Evolutionary conservation across 2,329 filamentous ascomycete species (phyloP).

Genomic region (Cytospora schulzeri): DNA sequence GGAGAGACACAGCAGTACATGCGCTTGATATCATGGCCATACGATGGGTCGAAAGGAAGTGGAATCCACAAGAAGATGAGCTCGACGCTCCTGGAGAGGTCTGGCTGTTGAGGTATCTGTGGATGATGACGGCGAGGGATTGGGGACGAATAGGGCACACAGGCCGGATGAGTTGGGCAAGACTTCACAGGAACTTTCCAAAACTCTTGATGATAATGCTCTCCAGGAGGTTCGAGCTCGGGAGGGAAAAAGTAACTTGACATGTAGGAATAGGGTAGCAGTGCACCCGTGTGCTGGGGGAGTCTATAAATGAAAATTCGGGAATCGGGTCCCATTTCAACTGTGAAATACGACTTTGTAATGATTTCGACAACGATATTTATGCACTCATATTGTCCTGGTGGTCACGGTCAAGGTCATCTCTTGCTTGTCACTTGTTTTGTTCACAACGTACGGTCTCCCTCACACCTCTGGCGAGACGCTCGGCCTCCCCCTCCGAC

Average conservation of each 20-base stretch:
- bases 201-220: neutral
- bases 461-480: neutral
- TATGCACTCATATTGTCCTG: neutral
- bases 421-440: neutral
- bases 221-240: neutral
- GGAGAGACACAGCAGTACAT: neutral
- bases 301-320: neutral
- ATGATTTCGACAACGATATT: neutral
- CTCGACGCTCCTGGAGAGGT: slow-evolving; percentile 22
- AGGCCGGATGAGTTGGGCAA: neutral
- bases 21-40: neutral
- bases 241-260: neutral
- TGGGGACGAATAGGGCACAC: neutral
- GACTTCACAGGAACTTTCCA: neutral
- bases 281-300: neutral
- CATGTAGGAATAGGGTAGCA: slow-evolving; percentile 7
- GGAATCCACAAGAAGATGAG: neutral
- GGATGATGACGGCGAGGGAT: neutral
- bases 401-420: neutral
- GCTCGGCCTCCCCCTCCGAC: too few relatives aligned
- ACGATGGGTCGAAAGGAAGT: neutral
- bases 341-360: neutral
- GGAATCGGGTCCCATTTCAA: neutral
- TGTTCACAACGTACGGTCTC: neutral
- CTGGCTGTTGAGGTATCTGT: neutral